Conservation (phyloP, 768 basidiomycete species). For the Lactifluus rugatus region DNA sequence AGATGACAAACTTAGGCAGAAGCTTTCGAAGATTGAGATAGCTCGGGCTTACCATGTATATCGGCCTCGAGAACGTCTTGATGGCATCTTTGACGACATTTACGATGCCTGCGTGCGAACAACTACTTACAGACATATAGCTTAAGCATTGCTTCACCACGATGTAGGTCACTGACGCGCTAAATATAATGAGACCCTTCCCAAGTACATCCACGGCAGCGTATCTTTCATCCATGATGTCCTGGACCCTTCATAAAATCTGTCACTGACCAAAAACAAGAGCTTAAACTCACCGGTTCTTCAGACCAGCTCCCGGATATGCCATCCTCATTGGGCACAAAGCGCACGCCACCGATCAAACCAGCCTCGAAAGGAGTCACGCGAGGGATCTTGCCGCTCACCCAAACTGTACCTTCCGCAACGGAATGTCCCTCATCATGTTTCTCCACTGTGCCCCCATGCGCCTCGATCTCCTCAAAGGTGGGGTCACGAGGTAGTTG, state of each 20-base stretch:
- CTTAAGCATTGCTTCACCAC: not conserved
- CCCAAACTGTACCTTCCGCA: conserved; percentile 53
- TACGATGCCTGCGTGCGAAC: conserved; percentile 76
- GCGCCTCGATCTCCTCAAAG: conserved; percentile 49
- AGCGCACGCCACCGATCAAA: conserved; percentile 56
- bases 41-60: conserved; percentile 52
- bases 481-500: conserved; percentile 62
- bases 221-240: conserved; percentile 80
- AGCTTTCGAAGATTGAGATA: not conserved
- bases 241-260: conserved; percentile 29
- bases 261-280: not conserved
- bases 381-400: conserved; percentile 75
- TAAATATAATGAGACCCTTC: conserved; percentile 76
- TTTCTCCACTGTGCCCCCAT: conserved; percentile 47
- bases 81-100: conserved; percentile 73
- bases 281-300: not conserved
- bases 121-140: conserved; percentile 27
- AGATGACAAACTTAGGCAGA: not conserved
- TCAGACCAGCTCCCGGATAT: conserved; percentile 46
- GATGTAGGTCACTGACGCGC: conserved; percentile 46
- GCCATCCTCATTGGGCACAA: conserved; percentile 33
- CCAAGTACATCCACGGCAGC: conserved; percentile 67
- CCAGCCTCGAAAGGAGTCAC: conserved; percentile 61
- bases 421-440: conserved; percentile 55
- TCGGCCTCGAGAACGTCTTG: conserved; percentile 48